These are phyloP conservation scores for Boletus edulis DNA, from an alignment of 768 basidiomycete genomes.

Conservation along the genomic window DNA sequence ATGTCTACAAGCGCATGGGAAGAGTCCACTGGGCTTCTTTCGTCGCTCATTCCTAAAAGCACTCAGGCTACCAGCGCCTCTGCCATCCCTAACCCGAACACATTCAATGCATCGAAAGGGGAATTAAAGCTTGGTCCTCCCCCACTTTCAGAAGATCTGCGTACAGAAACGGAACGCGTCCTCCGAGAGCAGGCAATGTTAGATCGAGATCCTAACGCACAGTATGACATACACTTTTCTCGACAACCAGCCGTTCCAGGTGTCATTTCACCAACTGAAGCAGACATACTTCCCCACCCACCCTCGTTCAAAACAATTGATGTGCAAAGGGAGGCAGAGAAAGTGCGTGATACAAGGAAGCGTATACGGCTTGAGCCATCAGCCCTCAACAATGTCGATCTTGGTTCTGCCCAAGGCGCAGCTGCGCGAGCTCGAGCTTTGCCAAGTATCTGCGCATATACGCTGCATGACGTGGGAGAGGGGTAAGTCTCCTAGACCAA, in stretches of 20 bases:
- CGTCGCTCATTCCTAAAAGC: conserved; percentile 69
- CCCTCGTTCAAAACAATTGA: conserved; percentile 81
- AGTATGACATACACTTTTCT: conserved; percentile 59
- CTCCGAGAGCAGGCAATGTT: conserved; percentile 80
- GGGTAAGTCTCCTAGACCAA: conserved; percentile 53
- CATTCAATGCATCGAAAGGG: conserved; percentile 75
- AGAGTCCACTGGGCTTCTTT: conserved; percentile 81
- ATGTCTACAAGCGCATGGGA: conserved; percentile 72
- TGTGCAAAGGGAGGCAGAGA: conserved; percentile 87
- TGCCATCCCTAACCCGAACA: conserved; percentile 55
- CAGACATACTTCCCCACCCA: conserved; percentile 80
- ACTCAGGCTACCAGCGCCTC: conserved; percentile 38
- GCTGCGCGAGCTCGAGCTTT: conserved; percentile 59
- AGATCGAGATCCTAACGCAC: conserved; percentile 64
- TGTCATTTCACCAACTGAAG: conserved; percentile 58
- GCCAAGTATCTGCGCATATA: conserved; percentile 94
- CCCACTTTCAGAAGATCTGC: conserved; percentile 77
- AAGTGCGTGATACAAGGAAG: conserved; percentile 86
- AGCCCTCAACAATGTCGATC: conserved; percentile 53
- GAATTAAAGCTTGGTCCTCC: conserved; percentile 84
- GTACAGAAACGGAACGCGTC: conserved; percentile 74
- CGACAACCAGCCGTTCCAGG: conserved; percentile 53
- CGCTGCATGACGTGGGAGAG: conserved; percentile 92
- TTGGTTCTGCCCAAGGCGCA: conserved; percentile 55
- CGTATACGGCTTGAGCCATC: conserved; percentile 88